Conservation (phyloP, 164 flowering plant genomes). For the Aristolochia contorta region DNA sequence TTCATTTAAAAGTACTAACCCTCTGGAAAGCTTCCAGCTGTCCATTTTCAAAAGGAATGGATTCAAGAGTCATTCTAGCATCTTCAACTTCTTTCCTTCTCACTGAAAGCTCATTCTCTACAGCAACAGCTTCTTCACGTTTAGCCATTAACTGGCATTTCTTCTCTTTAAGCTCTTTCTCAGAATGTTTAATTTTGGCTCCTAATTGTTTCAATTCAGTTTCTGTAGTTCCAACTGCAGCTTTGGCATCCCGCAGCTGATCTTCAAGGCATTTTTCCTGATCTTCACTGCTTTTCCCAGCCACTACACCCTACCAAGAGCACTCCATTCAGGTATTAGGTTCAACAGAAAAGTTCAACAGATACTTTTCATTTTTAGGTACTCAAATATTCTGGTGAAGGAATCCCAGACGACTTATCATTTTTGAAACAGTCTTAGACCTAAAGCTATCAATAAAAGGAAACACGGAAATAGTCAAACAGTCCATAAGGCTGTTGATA, state of each 20-base stretch:
- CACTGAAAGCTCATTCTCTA: slow-evolving; percentile 57
- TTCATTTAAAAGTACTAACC: slow-evolving; percentile 24
- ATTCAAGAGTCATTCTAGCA: slow-evolving; percentile 39
- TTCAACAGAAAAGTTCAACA: too few relatives aligned
- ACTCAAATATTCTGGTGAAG: too few relatives aligned
- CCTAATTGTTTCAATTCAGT: slow-evolving; percentile 76
- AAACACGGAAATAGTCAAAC: too few relatives aligned
- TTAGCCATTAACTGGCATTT: slow-evolving; percentile 48
- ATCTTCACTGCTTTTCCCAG: slow-evolving; percentile 89
- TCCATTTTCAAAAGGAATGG: slow-evolving; percentile 65
- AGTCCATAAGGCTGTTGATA: too few relatives aligned
- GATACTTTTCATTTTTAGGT: too few relatives aligned
- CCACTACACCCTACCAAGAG: slow-evolving; percentile 57
- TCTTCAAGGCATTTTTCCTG: slow-evolving; percentile 98
- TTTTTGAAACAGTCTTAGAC: too few relatives aligned
- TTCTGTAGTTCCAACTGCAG: slow-evolving; percentile 80
- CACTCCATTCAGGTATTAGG: too few relatives aligned
- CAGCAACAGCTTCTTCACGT: slow-evolving; percentile 67
- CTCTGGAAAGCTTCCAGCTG: slow-evolving; percentile 75
- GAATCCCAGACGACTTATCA: too few relatives aligned
- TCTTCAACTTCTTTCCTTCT: slow-evolving; percentile 59
- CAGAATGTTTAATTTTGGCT: slow-evolving; percentile 66
- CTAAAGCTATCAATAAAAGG: too few relatives aligned
- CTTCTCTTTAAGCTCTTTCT: slow-evolving; percentile 82
- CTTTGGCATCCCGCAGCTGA: slow-evolving; percentile 84